phyloP scores from a whole-genome alignment of 768 basidiomycete species.

The Paxillus involutus region DNA sequence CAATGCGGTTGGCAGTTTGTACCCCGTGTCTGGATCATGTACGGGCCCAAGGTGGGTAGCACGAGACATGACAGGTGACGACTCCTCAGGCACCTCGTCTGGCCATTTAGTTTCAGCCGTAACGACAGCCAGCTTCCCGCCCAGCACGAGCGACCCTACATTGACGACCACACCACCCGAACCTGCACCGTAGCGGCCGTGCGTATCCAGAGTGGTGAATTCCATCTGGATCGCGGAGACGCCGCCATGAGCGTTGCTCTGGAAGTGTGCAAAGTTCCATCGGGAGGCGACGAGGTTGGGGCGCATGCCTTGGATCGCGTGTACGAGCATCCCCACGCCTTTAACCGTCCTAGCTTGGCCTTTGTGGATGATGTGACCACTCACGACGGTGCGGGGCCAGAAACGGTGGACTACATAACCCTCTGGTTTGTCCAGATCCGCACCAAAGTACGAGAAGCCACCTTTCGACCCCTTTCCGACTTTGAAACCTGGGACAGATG shows the following conservation, averaged over 20 bases:
- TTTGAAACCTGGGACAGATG: conserved; percentile 83
- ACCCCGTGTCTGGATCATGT: conserved; percentile 79
- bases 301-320: conserved; percentile 98
- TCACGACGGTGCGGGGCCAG: conserved; percentile 70
- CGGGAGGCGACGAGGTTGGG: conserved; percentile 88
- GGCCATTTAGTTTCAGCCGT: conserved; percentile 82
- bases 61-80: conserved; percentile 58
- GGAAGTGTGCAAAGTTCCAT: conserved; percentile 97
- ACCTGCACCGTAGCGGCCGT: conserved; percentile 78
- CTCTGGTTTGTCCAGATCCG: conserved; percentile 64
- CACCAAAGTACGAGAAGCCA: conserved; percentile 87
- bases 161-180: conserved; percentile 85
- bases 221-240: conserved; percentile 95
- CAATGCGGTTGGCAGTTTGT: conserved; percentile 68
- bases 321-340: conserved; percentile 84
- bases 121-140: conserved; percentile 70
- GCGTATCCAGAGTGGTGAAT: conserved; percentile 77
- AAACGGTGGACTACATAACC: conserved; percentile 90
- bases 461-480: conserved; percentile 85
- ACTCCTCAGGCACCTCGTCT: conserved; percentile 50
- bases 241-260: conserved; percentile 67
- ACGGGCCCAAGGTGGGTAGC: conserved; percentile 60
- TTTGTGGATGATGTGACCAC: conserved; percentile 67
- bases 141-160: conserved; percentile 81
- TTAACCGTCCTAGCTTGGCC: conserved; percentile 57